Evolutionary conservation across 2,329 filamentous ascomycete genomes (phyloP).

Genomic region (Hypomyces perniciosus): DNA sequence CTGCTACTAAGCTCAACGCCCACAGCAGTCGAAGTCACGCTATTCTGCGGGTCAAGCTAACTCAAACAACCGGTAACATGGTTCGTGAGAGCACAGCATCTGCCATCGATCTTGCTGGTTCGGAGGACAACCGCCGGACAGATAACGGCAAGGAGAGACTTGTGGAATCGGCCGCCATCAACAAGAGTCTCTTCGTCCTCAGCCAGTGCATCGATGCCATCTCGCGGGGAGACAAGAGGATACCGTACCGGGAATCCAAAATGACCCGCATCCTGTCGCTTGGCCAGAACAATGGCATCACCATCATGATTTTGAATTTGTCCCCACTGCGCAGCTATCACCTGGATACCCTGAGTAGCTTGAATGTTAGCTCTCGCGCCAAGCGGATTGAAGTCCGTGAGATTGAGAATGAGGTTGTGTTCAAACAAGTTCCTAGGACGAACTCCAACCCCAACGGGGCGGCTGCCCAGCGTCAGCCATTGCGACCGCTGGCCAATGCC

Average conservation of each 20-base stretch:
- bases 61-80: constrained; percentile 63
- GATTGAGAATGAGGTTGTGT: constrained; percentile 91
- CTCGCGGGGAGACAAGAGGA: constrained; percentile 64
- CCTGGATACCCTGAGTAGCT: constrained; percentile 83
- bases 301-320: constrained; percentile 93
- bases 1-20: constrained; percentile 85
- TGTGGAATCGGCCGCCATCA: constrained; percentile 94
- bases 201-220: constrained; percentile 96
- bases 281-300: constrained; percentile 91
- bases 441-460: constrained; percentile 32
- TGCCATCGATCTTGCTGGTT: constrained; percentile 90
- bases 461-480: constrained; percentile 60
- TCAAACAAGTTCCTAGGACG: constrained; percentile 65
- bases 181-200: constrained; percentile 92
- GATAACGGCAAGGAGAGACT: constrained; percentile 90
- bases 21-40: constrained; percentile 88
- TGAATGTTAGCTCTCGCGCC: constrained; percentile 91
- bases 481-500: constrained; percentile 69
- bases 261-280: constrained; percentile 93
- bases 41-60: constrained; percentile 83
- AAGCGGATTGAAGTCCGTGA: constrained; percentile 96
- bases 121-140: constrained; percentile 89
- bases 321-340: constrained; percentile 90
- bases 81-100: constrained; percentile 76
- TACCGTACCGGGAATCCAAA: constrained; percentile 92